phyloP scores from a whole-genome alignment of 2,329 filamentous ascomycete genomes.

The Magnaporthiopsis rhizophila region DNA sequence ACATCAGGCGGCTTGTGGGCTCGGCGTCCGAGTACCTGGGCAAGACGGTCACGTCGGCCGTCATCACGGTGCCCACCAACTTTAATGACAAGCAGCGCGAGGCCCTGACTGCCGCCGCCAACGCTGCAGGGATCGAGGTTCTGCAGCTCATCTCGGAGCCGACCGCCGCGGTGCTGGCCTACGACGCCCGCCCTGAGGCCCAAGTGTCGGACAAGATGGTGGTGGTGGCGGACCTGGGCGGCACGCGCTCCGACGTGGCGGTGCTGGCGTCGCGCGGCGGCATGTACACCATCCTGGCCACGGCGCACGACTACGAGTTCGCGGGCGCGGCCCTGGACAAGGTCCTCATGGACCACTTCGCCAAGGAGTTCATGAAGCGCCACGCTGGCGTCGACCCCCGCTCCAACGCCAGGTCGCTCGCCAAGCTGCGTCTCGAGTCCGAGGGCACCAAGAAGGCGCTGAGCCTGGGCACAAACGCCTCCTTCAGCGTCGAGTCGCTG shows the following conservation, averaged over 20 bases:
- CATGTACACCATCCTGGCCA: conserved; percentile 92
- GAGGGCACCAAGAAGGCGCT: conserved; percentile 90
- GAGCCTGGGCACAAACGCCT: conserved; percentile 78
- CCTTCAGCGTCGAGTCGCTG: conserved; percentile 87
- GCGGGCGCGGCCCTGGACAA: conserved; percentile 81
- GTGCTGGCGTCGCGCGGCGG: conserved; percentile 87
- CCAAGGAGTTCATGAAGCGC: conserved; percentile 99
- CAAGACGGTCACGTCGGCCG: conserved; percentile 88
- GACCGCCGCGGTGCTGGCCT: conserved; percentile 78
- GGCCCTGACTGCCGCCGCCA: conserved; percentile 69
- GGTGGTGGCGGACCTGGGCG: conserved; percentile 87
- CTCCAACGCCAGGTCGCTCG: conserved; percentile 69
- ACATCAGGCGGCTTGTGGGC: conserved; percentile 70
- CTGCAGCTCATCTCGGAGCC: conserved; percentile 92
- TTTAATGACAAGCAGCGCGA: conserved; percentile 81
- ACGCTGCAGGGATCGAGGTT: conserved; percentile 75
- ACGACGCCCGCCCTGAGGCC: conserved; percentile 76
- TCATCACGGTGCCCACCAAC: conserved; percentile 90
- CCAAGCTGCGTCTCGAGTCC: conserved; percentile 87
- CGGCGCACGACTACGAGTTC: conserved; percentile 91
- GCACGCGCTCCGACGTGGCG: conserved; percentile 84
- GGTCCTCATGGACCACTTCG: conserved; percentile 89
- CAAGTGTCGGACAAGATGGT: conserved; percentile 76
- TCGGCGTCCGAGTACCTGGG: conserved; percentile 89
- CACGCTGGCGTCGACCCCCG: conserved; percentile 77